These are phyloP conservation scores for Immersiporthe knoxdaviesiana DNA, from an alignment of 2,329 filamentous ascomycete species.

Conservation along the genomic window DNA sequence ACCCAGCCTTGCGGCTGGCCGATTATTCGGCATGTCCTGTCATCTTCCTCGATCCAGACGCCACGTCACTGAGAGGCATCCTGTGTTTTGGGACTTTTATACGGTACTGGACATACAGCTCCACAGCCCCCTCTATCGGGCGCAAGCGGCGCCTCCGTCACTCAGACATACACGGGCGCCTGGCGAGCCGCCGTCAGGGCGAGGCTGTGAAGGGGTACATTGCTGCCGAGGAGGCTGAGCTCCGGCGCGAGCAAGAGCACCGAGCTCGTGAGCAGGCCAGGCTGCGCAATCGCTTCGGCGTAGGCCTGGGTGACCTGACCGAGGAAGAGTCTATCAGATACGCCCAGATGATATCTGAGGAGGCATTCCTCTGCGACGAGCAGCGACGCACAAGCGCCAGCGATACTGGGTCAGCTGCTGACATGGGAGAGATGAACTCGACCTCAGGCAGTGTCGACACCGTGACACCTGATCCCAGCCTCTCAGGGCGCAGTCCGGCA, in stretches of 20 bases:
- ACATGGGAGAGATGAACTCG: conserved; percentile 50
- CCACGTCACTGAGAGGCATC: conserved; percentile 81
- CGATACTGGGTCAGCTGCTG: conserved; percentile 54
- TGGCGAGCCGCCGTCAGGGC: conserved; percentile 58
- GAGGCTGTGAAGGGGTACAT: conserved; percentile 81
- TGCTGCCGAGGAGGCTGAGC: conserved; percentile 79
- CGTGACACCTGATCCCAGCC: conserved; percentile 59
- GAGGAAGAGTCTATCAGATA: conserved; percentile 69
- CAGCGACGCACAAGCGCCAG: conserved; percentile 56
- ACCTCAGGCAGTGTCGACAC: conserved; percentile 50
- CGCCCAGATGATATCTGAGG: conserved; percentile 68
- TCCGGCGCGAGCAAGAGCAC: conserved; percentile 72
- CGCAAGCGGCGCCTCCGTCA: conserved; percentile 80
- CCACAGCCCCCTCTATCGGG: conserved; percentile 73
- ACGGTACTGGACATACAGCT: conserved; percentile 93
- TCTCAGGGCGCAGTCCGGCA: conserved; percentile 45
- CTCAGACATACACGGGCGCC: conserved; percentile 59
- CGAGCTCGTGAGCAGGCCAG: conserved; percentile 69
- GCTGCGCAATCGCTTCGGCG: conserved; percentile 80
- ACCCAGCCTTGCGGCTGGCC: conserved; percentile 65
- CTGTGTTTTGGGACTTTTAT: conserved; percentile 85
- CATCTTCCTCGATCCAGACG: conserved; percentile 84
- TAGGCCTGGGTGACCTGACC: conserved; percentile 70
- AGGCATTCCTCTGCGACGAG: conserved; percentile 61
- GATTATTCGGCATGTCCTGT: conserved; percentile 83